Evolutionary conservation across 2,329 filamentous ascomycete species (phyloP), one percentile per base, ranked within the genome.

Genomic region (Diaporthe vaccinii): DNA sequence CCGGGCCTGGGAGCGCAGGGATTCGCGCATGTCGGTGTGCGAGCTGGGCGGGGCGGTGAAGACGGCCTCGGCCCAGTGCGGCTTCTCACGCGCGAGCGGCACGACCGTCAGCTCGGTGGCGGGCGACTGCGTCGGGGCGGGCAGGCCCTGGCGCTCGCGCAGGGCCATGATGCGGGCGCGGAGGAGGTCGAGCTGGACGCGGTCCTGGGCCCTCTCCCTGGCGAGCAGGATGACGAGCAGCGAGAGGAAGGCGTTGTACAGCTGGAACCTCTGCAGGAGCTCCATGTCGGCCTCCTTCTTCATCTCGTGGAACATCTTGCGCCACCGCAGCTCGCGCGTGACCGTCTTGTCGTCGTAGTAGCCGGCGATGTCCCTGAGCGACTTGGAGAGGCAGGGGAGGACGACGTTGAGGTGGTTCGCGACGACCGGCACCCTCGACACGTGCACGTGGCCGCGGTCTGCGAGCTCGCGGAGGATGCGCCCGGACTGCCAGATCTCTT

Each of bases 21-120:
- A 53, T 14, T 69, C 68, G 9, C 44, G 34, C 53, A 75, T 74
- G 59, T 76, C 72, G 59, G 72, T 91, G 17, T 87, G 84, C 15
- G 86, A 87, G 0, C 89, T 86, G 53, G 90, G 82, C 0, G 88
- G 88, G 28, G 88, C 83, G 0, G 88, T 88, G 77, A 92, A 92
- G 34, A 92, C 90, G 55, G 89, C 86, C 78, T 91, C 87, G 8
- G 90, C 89, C 91, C 91, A 93, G 79, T 92, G 90, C 6, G 85
- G 82, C 68, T 83, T 83, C 89, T 91, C 76, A 71, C 41, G 44
- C 31, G 68, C 74, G 49, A 73, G 44, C 55, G 55, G 57, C 78
- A 76, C 57, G 78, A 76, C 20, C 22, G 53, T 67, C 49, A 62
- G 34, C 17, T 65, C 58, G 34, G 39, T 17, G 70, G 28, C 20